phyloP scores from a whole-genome alignment of 2,329 filamentous ascomycete genomes.

The Ambrosiella cleistominuta region DNA sequence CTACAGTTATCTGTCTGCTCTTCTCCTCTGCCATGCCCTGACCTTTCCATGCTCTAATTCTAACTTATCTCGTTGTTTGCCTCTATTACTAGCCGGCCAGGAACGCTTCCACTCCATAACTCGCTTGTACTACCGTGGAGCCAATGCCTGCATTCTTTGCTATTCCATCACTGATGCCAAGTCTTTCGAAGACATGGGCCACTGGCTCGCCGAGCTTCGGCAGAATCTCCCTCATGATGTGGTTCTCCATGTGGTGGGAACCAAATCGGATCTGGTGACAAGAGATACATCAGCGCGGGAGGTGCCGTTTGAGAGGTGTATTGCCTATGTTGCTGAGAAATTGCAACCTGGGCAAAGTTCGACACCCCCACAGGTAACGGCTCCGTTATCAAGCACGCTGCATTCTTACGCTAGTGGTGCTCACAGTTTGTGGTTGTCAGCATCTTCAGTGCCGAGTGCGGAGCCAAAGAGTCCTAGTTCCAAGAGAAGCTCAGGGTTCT shows the following conservation, averaged over 20 bases:
- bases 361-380: constrained; percentile 41
- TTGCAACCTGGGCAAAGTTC: constrained; percentile 52
- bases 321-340: constrained; percentile 88
- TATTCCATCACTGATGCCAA: constrained; percentile 80
- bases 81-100: constrained; percentile 48
- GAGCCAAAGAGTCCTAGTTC: constrained; percentile 44
- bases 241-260: constrained; percentile 87
- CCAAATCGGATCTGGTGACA: constrained; percentile 79
- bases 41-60: not conserved
- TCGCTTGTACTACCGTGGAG: constrained; percentile 87
- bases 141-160: constrained; percentile 83
- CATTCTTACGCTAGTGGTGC: constrained; percentile 16
- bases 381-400: constrained; percentile 18
- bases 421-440: constrained; percentile 11
- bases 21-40: too few relatives aligned
- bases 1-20: not conserved
- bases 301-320: constrained; percentile 87
- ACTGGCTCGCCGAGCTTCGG: constrained; percentile 74
- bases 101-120: constrained; percentile 92
- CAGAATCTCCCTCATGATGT: constrained; percentile 61
- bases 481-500: constrained; percentile 58
- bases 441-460: constrained; percentile 17
- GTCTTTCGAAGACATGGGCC: constrained; percentile 82
- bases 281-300: constrained; percentile 61
- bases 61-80: not conserved